phyloP scores from a whole-genome alignment of 495 filamentous ascomycete species.

The Trichocladium uniseriatum region DNA sequence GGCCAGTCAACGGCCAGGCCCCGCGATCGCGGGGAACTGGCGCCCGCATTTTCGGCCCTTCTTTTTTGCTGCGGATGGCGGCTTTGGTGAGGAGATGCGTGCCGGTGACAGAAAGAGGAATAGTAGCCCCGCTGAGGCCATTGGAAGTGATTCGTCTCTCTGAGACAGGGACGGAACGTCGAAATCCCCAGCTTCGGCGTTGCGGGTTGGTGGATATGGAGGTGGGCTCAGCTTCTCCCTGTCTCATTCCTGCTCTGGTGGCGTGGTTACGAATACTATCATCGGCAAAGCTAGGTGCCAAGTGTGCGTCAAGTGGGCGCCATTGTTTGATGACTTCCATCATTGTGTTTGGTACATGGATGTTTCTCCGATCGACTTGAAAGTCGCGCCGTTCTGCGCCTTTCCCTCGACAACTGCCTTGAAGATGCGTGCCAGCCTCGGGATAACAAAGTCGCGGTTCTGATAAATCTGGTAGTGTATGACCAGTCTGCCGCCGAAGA shows the following conservation, averaged over 20 bases:
- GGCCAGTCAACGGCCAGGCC: background rate
- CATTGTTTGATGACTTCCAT: no score
- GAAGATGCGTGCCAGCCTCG: conserved; percentile 41
- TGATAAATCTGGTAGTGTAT: conserved; percentile 56
- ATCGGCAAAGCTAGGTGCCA: no score
- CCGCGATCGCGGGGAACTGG: background rate
- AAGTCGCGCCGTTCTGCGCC: background rate
- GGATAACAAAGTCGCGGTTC: conserved; percentile 39
- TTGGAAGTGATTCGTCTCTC: no score
- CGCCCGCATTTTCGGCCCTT: conserved; percentile 7
- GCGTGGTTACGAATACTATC: no score
- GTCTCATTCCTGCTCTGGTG: no score
- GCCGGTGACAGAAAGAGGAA: background rate
- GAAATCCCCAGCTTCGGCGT: no score
- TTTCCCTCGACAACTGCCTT: conserved; percentile 27
- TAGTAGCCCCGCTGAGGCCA: no score
- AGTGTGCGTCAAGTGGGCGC: no score
- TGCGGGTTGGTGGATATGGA: no score
- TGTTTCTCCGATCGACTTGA: conserved; percentile 3
- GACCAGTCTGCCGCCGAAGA: conserved; percentile 47
- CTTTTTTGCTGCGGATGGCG: background rate
- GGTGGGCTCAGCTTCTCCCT: no score
- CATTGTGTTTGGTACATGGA: conserved; percentile 19
- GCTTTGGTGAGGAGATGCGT: background rate
- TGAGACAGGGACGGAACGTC: no score